These are phyloP conservation scores for Dipodascopsis tothii DNA, from an alignment of 805 yeast species.

Conservation along the genomic window DNA sequence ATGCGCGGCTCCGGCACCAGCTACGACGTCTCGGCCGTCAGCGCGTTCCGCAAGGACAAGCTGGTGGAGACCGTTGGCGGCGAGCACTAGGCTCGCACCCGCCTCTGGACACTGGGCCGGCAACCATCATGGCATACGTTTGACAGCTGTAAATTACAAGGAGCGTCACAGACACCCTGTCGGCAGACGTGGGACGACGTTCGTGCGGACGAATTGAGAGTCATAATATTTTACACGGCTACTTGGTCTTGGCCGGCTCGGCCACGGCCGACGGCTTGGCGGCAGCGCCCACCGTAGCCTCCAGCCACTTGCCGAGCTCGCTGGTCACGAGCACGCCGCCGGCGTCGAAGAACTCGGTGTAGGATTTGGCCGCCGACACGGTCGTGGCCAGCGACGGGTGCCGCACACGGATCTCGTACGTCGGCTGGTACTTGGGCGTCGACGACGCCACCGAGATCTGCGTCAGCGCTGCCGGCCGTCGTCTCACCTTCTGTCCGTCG, in stretches of 20 bases:
- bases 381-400: constrained; percentile 1
- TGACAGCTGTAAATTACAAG: neutral
- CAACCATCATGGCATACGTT: neutral
- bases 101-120: too few relatives aligned
- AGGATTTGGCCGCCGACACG: constrained; percentile 7
- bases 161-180: too few relatives aligned
- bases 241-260: too few relatives aligned
- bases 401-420: constrained; percentile 10
- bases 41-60: neutral
- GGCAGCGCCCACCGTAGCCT: too few relatives aligned
- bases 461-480: neutral
- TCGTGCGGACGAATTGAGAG: too few relatives aligned
- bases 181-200: too few relatives aligned
- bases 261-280: too few relatives aligned
- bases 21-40: neutral
- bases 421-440: constrained; percentile 12
- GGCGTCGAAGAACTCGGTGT: constrained; percentile 15
- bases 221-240: too few relatives aligned
- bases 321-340: constrained; percentile 14
- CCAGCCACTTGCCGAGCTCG: constrained; percentile 17
- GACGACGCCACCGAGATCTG: constrained; percentile 15
- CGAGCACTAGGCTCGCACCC: too few relatives aligned
- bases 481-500: constrained; percentile 16
- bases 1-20: neutral
- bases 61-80: neutral